phyloP scores from a whole-genome alignment of 2,329 filamentous ascomycete species.

The Ophiostoma sp. region DNA sequence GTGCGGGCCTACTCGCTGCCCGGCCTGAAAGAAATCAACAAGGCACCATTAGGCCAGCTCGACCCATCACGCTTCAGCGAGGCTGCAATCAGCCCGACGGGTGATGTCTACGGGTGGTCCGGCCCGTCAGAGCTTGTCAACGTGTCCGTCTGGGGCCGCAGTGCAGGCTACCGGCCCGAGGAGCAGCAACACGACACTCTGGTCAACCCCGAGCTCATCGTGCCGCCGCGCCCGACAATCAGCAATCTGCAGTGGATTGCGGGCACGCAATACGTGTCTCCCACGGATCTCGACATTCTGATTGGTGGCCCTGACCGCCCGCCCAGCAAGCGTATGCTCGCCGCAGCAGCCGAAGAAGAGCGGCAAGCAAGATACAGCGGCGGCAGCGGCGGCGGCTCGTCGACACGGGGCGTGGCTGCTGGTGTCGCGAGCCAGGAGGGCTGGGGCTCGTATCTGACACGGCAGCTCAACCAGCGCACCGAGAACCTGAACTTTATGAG shows the following conservation, averaged over 20 bases:
- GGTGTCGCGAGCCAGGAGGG: slow-evolving; percentile 47
- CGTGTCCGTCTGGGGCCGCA: slow-evolving; percentile 70
- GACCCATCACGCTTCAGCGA: slow-evolving; percentile 68
- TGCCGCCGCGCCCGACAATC: slow-evolving; percentile 83
- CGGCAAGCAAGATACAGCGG: slow-evolving; percentile 46
- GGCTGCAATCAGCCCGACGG: slow-evolving; percentile 66
- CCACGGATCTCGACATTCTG: slow-evolving; percentile 79
- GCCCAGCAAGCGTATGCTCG: slow-evolving; percentile 80
- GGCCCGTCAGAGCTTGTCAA: slow-evolving; percentile 81
- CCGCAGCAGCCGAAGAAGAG: slow-evolving; percentile 70
- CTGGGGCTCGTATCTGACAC: slow-evolving; percentile 73
- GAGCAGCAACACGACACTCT: slow-evolving; percentile 60
- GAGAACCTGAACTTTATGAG: slow-evolving; percentile 78
- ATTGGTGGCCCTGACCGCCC: slow-evolving; percentile 86
- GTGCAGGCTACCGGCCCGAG: slow-evolving; percentile 56
- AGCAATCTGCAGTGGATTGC: slow-evolving; percentile 95
- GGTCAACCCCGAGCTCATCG: slow-evolving; percentile 66
- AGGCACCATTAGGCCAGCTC: slow-evolving; percentile 59
- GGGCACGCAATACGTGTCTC: slow-evolving; percentile 85
- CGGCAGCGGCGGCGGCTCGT: slow-evolving; percentile 29
- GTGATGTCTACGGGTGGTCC: slow-evolving; percentile 81
- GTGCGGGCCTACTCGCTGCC: slow-evolving; percentile 83
- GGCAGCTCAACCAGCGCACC: slow-evolving; percentile 84
- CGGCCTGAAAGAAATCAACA: slow-evolving; percentile 75
- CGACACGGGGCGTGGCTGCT: slow-evolving; percentile 24